Percentiles rank a stretch among this genome's conserved stretches.
phyloP scores from a whole-genome alignment of 306 rosid genomes.

The Dalbergia oliveri region DNA sequence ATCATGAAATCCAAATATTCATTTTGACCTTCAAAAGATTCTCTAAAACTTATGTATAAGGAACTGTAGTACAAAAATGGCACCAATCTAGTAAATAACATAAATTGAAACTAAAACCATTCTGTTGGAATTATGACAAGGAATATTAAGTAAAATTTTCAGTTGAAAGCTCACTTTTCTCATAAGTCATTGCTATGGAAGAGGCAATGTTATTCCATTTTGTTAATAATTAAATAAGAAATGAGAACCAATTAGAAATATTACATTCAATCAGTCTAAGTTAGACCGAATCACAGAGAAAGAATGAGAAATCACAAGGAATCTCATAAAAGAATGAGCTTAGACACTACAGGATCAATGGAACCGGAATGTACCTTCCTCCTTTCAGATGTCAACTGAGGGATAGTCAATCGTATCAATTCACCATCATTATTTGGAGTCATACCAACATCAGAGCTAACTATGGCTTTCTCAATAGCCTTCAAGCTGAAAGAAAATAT shows the following conservation, averaged over 20 bases:
- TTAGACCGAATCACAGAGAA: conserved; percentile 4
- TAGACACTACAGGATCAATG: conserved; percentile 29
- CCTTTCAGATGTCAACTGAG: conserved; percentile 90
- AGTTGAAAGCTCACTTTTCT: conserved; percentile 29
- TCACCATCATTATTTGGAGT: conserved; percentile 99
- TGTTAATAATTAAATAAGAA: conserved; percentile 13
- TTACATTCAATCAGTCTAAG: conserved; percentile 11
- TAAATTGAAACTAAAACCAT: conserved; percentile 21
- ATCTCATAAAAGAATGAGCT: conserved; percentile 22
- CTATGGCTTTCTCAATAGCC: conserved; percentile 95
- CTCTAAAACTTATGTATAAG: neutral
- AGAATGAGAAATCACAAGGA: neutral
- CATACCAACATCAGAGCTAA: conserved; percentile 84
- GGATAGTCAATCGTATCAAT: conserved; percentile 76
- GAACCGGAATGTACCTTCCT: conserved; percentile 74
- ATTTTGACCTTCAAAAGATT: conserved; percentile 29
- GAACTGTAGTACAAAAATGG: conserved; percentile 6
- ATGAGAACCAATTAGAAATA: conserved; percentile 34
- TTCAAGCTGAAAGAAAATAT: conserved; percentile 74
- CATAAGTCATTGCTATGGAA: conserved; percentile 8
- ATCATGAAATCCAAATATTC: conserved; percentile 35
- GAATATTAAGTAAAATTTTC: neutral
- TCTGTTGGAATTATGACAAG: conserved; percentile 6
- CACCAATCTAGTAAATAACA: conserved; percentile 20
- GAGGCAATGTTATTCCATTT: conserved; percentile 20